Evolutionary conservation across 495 filamentous ascomycete species (phyloP), one percentile per base, ranked within the genome.

Genomic region (Penicillium roqueforti): DNA sequence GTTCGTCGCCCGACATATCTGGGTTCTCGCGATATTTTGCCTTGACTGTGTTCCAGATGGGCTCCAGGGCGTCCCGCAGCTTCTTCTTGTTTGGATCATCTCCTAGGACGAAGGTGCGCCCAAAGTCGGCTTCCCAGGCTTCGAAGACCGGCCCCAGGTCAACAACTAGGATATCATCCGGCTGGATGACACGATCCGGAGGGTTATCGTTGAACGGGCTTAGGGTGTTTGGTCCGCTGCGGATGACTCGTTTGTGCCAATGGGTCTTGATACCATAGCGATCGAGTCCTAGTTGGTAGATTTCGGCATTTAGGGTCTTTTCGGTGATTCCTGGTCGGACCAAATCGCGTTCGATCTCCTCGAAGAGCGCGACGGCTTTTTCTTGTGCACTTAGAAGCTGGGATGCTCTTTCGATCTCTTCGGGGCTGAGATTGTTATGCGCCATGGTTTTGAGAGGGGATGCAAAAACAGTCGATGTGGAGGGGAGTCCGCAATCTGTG

Each of bases 71-170:
- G 44, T 80, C 74, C 1, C 76, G 71, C 6, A 80, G 57, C 26
- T 57, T 58, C 26, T 63, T 57, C 63, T 79, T 79, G 9, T 65
- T 40, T 14, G 72, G 70, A 29, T 80, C 75, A 34, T 73, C 51
- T 4, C 77, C 76, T 0, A 80, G 65, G 1, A 80, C 76, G 40
- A 68, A 77, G 3, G 74, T 77, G 34, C 75, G 73, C 10, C 76
- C 75, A 43, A 77, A 76, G 51, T 80, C 77, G 11, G 76, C 77
- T 53, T 80, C 76, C 71, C 72, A 80, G 6, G 64, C 68, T 44
- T 78, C 77, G 53, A 80, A 79, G 6, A 80, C 76, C 1, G 76
- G 76, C 0, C 76, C 77, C 7, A 80, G 58, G 37, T 80, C 76
- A 16, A 79, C 70, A 36, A 76, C 71, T 0, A 80, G 61, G 47